Evolutionary conservation across 1,284 basidiomycete species (phyloP).

Genomic region (Leccinum holopus): DNA sequence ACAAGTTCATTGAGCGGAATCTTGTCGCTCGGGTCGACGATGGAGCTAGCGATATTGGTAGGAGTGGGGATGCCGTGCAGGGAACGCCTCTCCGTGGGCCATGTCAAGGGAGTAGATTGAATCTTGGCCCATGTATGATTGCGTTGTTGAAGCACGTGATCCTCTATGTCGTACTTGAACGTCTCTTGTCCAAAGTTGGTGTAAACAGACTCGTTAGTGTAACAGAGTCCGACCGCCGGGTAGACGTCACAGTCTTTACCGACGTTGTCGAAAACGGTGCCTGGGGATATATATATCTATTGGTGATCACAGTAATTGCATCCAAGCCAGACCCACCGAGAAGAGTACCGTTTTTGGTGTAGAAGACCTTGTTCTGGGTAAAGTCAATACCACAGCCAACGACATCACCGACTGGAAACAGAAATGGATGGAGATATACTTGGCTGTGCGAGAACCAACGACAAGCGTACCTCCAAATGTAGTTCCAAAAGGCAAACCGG

Average conservation of each 20-base stretch:
- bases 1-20: constrained; percentile 66
- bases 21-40: constrained; percentile 29
- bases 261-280: constrained; percentile 69
- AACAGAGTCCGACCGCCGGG: constrained; percentile 85
- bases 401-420: constrained; percentile 67
- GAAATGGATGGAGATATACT: constrained; percentile 5
- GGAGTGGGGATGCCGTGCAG: constrained; percentile 11
- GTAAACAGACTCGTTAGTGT: constrained; percentile 67
- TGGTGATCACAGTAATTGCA: constrained; percentile 11
- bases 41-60: constrained; percentile 3
- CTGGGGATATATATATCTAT: constrained; percentile 37
- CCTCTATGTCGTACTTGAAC: constrained; percentile 87
- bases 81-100: constrained; percentile 23
- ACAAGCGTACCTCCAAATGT: constrained; percentile 64
- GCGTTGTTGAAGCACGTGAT: constrained; percentile 68
- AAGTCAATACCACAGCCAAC: constrained; percentile 92
- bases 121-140: constrained; percentile 64
- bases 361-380: constrained; percentile 75
- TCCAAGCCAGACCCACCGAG: constrained; percentile 52
- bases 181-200: constrained; percentile 85
- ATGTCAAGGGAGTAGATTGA: constrained; percentile 49
- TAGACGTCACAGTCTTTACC: constrained; percentile 66
- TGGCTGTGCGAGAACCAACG: not conserved
- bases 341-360: constrained; percentile 83
- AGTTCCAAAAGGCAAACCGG: constrained; percentile 72